These are phyloP conservation scores for Corchorus capsularis DNA, from an alignment of 345 rosid genomes.

Conservation along the genomic window DNA sequence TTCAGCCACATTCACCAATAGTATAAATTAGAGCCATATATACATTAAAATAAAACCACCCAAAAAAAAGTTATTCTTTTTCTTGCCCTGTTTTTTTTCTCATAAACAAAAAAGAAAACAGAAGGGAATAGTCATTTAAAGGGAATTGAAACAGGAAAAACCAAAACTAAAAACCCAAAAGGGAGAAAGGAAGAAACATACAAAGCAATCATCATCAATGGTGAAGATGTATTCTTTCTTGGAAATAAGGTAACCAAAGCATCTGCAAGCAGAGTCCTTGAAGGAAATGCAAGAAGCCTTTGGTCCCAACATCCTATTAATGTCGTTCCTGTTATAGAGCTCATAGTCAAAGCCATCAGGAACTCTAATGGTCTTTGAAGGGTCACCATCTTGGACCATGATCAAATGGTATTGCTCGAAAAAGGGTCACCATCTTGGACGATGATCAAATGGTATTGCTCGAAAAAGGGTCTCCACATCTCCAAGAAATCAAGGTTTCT, in stretches of 20 bases:
- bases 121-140: not conserved
- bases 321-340: conserved; percentile 37
- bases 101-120: too few species aligned
- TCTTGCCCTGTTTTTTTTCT: too few species aligned
- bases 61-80: too few species aligned
- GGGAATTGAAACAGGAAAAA: not conserved
- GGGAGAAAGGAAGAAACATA: conserved; percentile 18
- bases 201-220: conserved; percentile 71
- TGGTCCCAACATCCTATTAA: conserved; percentile 34
- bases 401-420: too few species aligned
- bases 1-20: too few species aligned
- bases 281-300: conserved; percentile 40
- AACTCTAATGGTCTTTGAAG: conserved; percentile 30
- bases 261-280: conserved; percentile 52
- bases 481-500: conserved; percentile 38
- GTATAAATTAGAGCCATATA: too few species aligned
- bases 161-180: not conserved
- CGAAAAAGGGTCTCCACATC: conserved; percentile 45
- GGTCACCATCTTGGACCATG: too few species aligned
- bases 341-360: conserved; percentile 41
- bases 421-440: conserved; percentile 45
- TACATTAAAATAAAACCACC: too few species aligned
- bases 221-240: conserved; percentile 63
- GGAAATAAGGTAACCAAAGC: conserved; percentile 66
- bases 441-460: conserved; percentile 41